A percentile compares a stretch with the other conserved stretches of the same genome.
These are phyloP conservation scores for Clarkia xantiana DNA, from an alignment of 345 rosid species.

Conservation along the genomic window DNA sequence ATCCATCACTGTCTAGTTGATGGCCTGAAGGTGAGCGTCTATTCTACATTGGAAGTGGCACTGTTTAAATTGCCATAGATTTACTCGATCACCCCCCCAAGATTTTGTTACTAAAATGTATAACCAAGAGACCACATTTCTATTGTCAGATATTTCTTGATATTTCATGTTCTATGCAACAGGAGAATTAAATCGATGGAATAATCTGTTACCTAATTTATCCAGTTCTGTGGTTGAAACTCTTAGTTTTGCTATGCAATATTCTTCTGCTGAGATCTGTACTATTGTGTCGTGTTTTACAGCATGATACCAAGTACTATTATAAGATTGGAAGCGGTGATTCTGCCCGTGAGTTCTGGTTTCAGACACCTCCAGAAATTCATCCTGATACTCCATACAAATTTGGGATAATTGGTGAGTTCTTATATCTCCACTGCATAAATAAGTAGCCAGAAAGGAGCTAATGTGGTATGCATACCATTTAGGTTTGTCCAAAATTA, in stretches of 20 bases:
- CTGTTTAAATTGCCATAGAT: background rate
- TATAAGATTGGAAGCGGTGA: slow-evolving; percentile 67
- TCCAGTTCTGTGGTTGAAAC: background rate
- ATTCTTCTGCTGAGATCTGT: background rate
- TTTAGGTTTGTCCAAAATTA: background rate
- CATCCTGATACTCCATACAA: slow-evolving; percentile 70
- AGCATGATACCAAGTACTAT: slow-evolving; percentile 79
- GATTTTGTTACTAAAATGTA: too few relatives aligned
- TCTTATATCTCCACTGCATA: background rate
- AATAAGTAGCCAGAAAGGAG: background rate
- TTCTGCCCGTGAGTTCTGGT: slow-evolving; percentile 73
- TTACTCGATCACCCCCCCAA: background rate
- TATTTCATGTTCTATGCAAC: too few relatives aligned
- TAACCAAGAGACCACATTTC: too few relatives aligned
- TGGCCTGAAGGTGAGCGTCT: slow-evolving; percentile 53
- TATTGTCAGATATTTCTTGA: too few relatives aligned
- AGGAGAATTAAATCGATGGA: too few relatives aligned
- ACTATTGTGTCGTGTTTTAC: slow-evolving; percentile 8
- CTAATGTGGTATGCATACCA: background rate
- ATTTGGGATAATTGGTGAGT: slow-evolving; percentile 90
- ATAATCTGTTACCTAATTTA: too few relatives aligned
- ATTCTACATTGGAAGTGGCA: slow-evolving; percentile 4
- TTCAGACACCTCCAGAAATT: slow-evolving; percentile 67
- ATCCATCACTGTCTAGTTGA: slow-evolving; percentile 68
- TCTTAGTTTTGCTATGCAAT: background rate